phyloP scores from a whole-genome alignment of 2,329 filamentous ascomycete species.

The Venturia aucupariae region DNA sequence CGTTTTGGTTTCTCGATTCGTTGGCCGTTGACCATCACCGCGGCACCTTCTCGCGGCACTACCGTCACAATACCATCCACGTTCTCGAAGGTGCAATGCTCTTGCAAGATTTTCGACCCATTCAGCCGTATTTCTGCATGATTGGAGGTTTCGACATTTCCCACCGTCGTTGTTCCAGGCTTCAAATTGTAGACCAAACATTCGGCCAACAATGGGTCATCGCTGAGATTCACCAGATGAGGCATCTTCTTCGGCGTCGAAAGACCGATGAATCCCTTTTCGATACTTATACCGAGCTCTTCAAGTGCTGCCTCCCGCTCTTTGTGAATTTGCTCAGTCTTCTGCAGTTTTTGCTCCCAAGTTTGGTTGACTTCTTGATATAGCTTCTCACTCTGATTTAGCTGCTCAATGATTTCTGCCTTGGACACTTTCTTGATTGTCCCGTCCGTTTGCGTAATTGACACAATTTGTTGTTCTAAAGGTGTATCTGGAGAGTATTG shows the following conservation, averaged over 20 bases:
- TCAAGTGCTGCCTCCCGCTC: constrained; percentile 91
- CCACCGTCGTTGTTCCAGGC: constrained; percentile 85
- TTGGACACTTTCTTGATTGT: constrained; percentile 92
- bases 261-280: constrained; percentile 92
- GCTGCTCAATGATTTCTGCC: constrained; percentile 92
- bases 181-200: constrained; percentile 98
- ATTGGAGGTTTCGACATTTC: constrained; percentile 76
- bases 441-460: constrained; percentile 79
- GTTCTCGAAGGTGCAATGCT: constrained; percentile 94
- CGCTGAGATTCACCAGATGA: constrained; percentile 90
- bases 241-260: constrained; percentile 99
- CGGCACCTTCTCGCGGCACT: constrained; percentile 79
- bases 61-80: constrained; percentile 87
- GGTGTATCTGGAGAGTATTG: constrained; percentile 89
- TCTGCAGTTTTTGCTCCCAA: constrained; percentile 92
- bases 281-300: constrained; percentile 95
- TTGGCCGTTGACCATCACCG: constrained; percentile 95
- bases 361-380: constrained; percentile 95
- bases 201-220: constrained; percentile 75
- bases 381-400: constrained; percentile 93
- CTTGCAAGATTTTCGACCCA: constrained; percentile 80
- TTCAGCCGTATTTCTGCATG: constrained; percentile 88
- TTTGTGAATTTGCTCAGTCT: constrained; percentile 96
- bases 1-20: constrained; percentile 78
- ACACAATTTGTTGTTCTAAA: constrained; percentile 90